These are phyloP conservation scores for Sisymbrium irio DNA, from an alignment of 345 rosid species.

Conservation along the genomic window DNA sequence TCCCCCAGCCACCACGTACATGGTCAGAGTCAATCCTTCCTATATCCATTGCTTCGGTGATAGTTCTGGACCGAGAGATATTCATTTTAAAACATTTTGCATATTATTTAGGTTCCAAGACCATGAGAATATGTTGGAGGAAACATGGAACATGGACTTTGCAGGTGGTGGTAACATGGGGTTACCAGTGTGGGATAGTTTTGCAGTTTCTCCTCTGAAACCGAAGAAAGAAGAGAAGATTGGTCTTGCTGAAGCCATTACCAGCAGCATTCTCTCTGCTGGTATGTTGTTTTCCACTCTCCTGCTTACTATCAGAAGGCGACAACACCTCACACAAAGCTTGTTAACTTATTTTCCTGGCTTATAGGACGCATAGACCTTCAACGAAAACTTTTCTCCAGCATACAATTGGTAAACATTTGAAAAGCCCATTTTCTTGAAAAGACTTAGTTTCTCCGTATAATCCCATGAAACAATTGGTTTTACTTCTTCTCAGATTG, in stretches of 20 bases:
- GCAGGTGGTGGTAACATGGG: constrained; percentile 51
- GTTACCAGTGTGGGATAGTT: constrained; percentile 83
- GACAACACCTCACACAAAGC: not conserved
- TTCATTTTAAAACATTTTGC: not conserved
- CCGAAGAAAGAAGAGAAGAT: constrained; percentile 94
- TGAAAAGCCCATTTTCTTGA: not conserved
- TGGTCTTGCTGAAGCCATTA: constrained; percentile 93
- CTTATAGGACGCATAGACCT: constrained; percentile 83
- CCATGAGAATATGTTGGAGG: constrained; percentile 90
- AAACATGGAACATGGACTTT: constrained; percentile 78
- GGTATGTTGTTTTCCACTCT: constrained; percentile 41
- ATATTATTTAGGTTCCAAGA: constrained; percentile 67
- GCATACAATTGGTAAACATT: constrained; percentile 70
- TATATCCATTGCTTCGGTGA: constrained; percentile 1
- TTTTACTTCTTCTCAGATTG: constrained; percentile 48
- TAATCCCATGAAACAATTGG: not conserved
- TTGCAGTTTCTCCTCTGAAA: constrained; percentile 53
- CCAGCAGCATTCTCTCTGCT: constrained; percentile 78
- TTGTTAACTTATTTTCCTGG: not conserved
- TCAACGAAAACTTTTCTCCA: constrained; percentile 78
- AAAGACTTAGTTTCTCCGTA: not conserved
- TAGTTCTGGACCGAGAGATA: constrained; percentile 1
- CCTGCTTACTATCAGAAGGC: not conserved
- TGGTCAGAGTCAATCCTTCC: constrained; percentile 63
- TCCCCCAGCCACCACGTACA: constrained; percentile 80